Conservation (phyloP, 163 green algal species). For the Chlamydomonas reinhardtii region DNA sequence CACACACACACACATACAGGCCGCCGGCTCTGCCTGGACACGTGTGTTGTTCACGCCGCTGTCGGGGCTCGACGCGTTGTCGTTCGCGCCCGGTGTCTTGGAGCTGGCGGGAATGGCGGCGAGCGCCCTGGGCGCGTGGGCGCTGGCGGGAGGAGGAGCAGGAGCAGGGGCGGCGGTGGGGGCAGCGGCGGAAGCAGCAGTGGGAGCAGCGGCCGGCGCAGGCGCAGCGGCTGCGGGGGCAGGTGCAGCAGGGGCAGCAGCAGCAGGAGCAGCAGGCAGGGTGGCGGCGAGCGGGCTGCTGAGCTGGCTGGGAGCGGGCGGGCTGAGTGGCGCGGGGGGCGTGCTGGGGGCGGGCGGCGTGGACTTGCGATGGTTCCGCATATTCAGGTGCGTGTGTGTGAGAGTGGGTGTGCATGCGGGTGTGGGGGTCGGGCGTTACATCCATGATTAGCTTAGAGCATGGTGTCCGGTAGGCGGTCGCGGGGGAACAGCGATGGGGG, state of each 20-base stretch:
- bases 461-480: too few relatives aligned
- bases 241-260: too few relatives aligned
- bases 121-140: too few relatives aligned
- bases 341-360: constrained; percentile 55
- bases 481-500: too few relatives aligned
- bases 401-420: not conserved
- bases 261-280: too few relatives aligned
- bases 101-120: constrained; percentile 16
- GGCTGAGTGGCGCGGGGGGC: too few relatives aligned
- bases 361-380: constrained; percentile 84
- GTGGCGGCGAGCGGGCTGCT: not conserved
- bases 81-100: constrained; percentile 71
- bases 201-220: too few relatives aligned
- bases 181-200: too few relatives aligned
- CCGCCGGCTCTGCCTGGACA: constrained; percentile 18
- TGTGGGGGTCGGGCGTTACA: not conserved
- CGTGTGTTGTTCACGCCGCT: constrained; percentile 45
- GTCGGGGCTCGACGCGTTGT: constrained; percentile 80
- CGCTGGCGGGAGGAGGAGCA: too few relatives aligned
- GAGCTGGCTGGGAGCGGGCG: constrained; percentile 12
- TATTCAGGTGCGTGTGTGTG: constrained; percentile 68
- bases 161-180: too few relatives aligned
- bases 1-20: constrained; percentile 1
- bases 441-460: too few relatives aligned
- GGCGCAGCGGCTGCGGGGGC: too few relatives aligned